phyloP scores from a whole-genome alignment of 768 basidiomycete species.

The Cystofilobasidium ferigula region DNA sequence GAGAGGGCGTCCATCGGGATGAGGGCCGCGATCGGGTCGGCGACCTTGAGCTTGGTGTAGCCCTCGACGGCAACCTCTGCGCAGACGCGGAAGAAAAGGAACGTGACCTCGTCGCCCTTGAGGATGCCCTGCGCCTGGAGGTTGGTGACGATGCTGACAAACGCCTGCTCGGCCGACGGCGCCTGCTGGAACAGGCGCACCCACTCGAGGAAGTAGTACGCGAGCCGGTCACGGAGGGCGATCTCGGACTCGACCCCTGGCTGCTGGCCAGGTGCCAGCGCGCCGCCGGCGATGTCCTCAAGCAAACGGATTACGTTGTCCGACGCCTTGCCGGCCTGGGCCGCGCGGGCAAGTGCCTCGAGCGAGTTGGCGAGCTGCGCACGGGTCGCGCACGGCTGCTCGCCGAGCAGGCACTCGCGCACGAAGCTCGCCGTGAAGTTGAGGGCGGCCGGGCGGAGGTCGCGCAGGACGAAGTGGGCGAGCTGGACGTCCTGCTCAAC shows the following conservation, averaged over 20 bases:
- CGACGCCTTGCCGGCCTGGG: slow-evolving; percentile 63
- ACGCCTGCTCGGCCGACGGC: slow-evolving; percentile 80
- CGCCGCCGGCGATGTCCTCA: slow-evolving; percentile 23
- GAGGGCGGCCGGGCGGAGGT: slow-evolving; percentile 64
- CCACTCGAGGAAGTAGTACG: slow-evolving; percentile 54
- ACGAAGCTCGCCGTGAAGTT: slow-evolving; percentile 73
- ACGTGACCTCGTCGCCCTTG: slow-evolving; percentile 88
- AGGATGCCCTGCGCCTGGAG: slow-evolving; percentile 92
- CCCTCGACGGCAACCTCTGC: slow-evolving; percentile 85
- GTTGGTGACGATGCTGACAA: slow-evolving; percentile 93
- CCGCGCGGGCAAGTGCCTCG: slow-evolving; percentile 65
- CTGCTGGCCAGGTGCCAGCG: slow-evolving; percentile 14
- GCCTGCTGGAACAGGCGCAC: slow-evolving; percentile 86
- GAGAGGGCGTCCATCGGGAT: slow-evolving; percentile 95
- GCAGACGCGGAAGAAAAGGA: slow-evolving; percentile 96
- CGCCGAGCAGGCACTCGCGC: slow-evolving; percentile 69
- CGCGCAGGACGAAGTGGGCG: slow-evolving; percentile 68
- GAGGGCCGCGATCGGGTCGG: slow-evolving; percentile 26
- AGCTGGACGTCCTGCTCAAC: slow-evolving; percentile 78
- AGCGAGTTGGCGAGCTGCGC: slow-evolving; percentile 67
- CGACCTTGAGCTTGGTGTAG: slow-evolving; percentile 46
- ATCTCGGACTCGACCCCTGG: slow-evolving; percentile 27
- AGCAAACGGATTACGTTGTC: slow-evolving; percentile 45
- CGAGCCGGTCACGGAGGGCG: slow-evolving; percentile 38
- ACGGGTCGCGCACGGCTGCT: slow-evolving; percentile 65